These are phyloP conservation scores for Microthyrium microscopicum DNA, from an alignment of 2,329 filamentous ascomycete genomes.

Conservation along the genomic window DNA sequence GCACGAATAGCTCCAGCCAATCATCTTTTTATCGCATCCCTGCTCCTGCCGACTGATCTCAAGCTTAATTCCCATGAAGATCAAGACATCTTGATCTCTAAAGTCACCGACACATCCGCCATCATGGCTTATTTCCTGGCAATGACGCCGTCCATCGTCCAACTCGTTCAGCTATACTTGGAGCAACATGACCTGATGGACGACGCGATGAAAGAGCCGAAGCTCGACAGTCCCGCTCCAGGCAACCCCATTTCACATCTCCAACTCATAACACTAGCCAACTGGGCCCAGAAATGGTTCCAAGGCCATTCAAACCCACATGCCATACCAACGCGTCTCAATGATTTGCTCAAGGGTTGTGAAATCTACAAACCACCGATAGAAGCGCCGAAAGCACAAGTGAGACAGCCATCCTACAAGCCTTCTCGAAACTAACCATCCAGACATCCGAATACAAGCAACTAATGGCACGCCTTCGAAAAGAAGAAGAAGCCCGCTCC, in stretches of 20 bases:
- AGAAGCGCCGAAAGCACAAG: conserved; percentile 59
- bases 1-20: too few species aligned
- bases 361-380: conserved; percentile 64
- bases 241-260: conserved; percentile 57
- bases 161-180: conserved; percentile 33
- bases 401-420: conserved; percentile 25
- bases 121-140: too few species aligned
- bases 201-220: too few species aligned
- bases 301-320: conserved; percentile 6
- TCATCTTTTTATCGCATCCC: too few species aligned
- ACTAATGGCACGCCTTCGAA: conserved; percentile 71
- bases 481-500: conserved; percentile 61
- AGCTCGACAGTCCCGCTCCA: conserved; percentile 31
- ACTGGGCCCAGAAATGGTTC: conserved; percentile 27
- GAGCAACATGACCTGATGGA: conserved; percentile 9
- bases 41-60: too few species aligned
- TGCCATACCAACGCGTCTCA: conserved; percentile 34
- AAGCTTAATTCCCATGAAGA: too few species aligned
- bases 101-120: too few species aligned
- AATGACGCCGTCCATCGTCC: conserved; percentile 54
- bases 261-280: conserved; percentile 50
- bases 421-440: not conserved
- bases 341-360: conserved; percentile 55
- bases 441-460: conserved; percentile 71
- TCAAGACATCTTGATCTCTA: too few species aligned